These are phyloP conservation scores for Rhypophila decipiens DNA, from an alignment of 495 filamentous ascomycete genomes.

Conservation along the genomic window DNA sequence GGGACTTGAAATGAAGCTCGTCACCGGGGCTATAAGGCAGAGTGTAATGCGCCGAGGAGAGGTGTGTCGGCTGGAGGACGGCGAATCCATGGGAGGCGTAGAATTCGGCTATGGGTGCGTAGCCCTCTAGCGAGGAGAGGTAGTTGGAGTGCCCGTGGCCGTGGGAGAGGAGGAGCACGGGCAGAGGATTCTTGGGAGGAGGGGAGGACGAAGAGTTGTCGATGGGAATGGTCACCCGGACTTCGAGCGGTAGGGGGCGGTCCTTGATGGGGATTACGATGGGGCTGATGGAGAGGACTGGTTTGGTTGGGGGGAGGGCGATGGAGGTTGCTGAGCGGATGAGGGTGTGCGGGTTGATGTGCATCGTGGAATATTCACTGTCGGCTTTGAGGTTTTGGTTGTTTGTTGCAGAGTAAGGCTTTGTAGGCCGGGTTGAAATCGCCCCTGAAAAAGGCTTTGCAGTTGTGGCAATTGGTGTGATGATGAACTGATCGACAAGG, in stretches of 20 bases:
- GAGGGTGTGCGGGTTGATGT: conserved; percentile 24
- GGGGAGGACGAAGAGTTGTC: no score
- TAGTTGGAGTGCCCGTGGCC: conserved; percentile 35
- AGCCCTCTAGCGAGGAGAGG: conserved; percentile 40
- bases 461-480: no score
- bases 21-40: conserved; percentile 16
- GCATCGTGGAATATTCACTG: no score
- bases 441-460: no score
- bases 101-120: conserved; percentile 38
- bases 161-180: conserved; percentile 38
- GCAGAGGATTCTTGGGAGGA: no score
- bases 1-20: conserved; percentile 30
- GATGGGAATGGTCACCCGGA: conserved; percentile 26
- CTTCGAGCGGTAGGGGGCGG: conserved; percentile 24
- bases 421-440: no score
- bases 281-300: conserved; percentile 35
- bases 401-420: no score
- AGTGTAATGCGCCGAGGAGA: conserved; percentile 28
- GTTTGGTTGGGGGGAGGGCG: conserved; percentile 21
- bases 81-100: conserved; percentile 42
- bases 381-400: no score
- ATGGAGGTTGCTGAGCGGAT: conserved; percentile 35
- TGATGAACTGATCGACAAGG: no score
- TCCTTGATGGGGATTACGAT: conserved; percentile 24
- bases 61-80: conserved; percentile 42